A percentile compares a stretch with the other conserved stretches of the same genome.
Evolutionary conservation across 1,284 basidiomycete species (phyloP).

Genomic region (Tilletia indica): DNA sequence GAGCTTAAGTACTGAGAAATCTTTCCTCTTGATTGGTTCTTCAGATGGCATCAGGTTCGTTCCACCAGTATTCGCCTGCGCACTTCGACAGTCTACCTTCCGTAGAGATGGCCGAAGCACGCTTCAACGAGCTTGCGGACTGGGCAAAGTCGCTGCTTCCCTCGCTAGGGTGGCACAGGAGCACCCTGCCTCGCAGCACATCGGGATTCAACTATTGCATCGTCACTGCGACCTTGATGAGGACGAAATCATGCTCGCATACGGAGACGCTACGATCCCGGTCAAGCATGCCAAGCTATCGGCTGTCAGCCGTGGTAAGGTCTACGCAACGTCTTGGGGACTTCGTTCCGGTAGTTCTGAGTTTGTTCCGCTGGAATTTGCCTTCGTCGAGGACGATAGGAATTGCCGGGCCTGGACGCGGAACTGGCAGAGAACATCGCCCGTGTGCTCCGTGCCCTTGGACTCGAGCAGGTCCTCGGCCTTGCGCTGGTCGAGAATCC

Average conservation of each 20-base stretch:
- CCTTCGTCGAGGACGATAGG: background rate
- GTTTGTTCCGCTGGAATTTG: background rate
- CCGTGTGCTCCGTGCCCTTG: background rate
- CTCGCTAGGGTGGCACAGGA: background rate
- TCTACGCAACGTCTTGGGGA: background rate
- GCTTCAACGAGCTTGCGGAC: background rate
- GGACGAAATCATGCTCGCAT: background rate
- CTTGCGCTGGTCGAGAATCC: background rate
- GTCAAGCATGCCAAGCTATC: background rate
- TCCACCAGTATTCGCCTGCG: background rate
- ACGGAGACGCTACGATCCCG: background rate
- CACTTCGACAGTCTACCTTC: background rate
- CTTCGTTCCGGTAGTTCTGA: background rate
- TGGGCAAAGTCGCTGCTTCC: background rate
- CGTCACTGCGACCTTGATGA: background rate
- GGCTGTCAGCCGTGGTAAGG: background rate
- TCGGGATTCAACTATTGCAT: background rate
- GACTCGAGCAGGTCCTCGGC: slow-evolving; percentile 6
- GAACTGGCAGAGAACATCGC: background rate
- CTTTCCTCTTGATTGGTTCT: no score
- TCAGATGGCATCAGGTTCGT: no score
- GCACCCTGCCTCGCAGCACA: background rate
- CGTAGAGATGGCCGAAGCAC: background rate
- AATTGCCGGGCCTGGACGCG: background rate
- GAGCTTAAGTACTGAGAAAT: no score